phyloP scores from a whole-genome alignment of 1,284 basidiomycete genomes.

The Cystobasidium slooffiae region DNA sequence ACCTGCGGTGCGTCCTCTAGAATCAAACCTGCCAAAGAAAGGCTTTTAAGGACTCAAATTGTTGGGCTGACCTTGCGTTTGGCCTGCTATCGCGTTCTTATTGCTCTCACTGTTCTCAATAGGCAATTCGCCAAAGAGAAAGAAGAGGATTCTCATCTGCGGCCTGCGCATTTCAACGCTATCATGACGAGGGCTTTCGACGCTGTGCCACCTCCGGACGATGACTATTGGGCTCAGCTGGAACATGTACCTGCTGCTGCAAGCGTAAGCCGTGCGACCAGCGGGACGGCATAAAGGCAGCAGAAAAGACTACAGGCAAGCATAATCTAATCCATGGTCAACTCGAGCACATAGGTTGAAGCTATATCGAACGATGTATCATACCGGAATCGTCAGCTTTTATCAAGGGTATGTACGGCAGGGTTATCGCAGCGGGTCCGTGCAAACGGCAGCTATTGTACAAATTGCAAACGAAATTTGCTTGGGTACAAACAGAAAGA shows the following conservation, averaged over 20 bases:
- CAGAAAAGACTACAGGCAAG: not conserved
- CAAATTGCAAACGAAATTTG: no score
- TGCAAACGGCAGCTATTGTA: no score
- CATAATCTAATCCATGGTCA: no score
- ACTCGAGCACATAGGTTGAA: no score
- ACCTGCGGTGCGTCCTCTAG: conserved; percentile 10
- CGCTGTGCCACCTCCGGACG: conserved; percentile 16
- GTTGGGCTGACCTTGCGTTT: not conserved
- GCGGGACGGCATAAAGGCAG: not conserved
- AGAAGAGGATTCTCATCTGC: not conserved
- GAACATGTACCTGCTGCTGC: conserved; percentile 27
- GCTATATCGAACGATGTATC: no score
- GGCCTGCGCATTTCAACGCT: conserved; percentile 7
- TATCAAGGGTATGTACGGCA: no score
- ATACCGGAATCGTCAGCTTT: no score
- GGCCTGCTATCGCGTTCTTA: not conserved
- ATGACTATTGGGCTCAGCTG: conserved; percentile 29
- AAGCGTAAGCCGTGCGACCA: not conserved
- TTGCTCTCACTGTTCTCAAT: not conserved
- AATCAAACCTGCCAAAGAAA: not conserved
- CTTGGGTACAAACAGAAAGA: no score
- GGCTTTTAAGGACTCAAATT: not conserved
- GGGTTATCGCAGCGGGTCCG: no score
- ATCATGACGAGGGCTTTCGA: conserved; percentile 18
- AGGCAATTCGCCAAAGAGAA: conserved; percentile 17